Conservation (phyloP, 163 green algal genomes). For the Scenedesmus sp. region DNA sequence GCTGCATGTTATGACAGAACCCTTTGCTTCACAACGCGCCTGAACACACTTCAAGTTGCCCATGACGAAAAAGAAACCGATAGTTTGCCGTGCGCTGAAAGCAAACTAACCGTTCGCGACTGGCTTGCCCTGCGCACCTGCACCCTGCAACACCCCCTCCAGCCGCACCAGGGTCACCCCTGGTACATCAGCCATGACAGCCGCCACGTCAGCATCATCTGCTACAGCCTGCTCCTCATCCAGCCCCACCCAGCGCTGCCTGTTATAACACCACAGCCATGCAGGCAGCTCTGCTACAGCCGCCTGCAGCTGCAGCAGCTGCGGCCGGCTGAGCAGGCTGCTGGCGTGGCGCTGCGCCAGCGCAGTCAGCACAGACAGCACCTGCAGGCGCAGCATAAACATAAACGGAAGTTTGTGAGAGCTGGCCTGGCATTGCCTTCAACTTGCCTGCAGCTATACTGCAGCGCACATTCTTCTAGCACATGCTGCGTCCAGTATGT, state of each 20-base stretch:
- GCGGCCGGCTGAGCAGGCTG: background rate
- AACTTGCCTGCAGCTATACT: no score
- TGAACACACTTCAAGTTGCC: background rate
- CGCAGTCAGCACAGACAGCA: constrained; percentile 12
- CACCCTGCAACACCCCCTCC: background rate
- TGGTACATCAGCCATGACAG: background rate
- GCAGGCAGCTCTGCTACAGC: background rate
- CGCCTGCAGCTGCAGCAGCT: constrained; percentile 15
- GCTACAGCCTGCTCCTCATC: constrained; percentile 7
- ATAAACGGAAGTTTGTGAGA: background rate
- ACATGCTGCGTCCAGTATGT: no score
- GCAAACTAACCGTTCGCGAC: background rate
- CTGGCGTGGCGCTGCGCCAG: background rate
- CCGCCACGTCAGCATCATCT: constrained; percentile 21
- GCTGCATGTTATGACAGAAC: constrained; percentile 7
- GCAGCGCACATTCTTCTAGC: no score
- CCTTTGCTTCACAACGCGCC: no score
- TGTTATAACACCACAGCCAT: constrained; percentile 34
- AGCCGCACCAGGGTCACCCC: constrained; percentile 23
- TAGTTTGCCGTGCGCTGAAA: background rate
- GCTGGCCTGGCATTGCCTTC: background rate
- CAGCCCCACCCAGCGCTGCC: constrained; percentile 22
- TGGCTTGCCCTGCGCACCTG: background rate
- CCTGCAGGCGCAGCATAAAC: background rate
- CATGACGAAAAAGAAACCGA: background rate